phyloP scores from a whole-genome alignment of 2,329 filamentous ascomycete species.

The Diaporthe sp. region DNA sequence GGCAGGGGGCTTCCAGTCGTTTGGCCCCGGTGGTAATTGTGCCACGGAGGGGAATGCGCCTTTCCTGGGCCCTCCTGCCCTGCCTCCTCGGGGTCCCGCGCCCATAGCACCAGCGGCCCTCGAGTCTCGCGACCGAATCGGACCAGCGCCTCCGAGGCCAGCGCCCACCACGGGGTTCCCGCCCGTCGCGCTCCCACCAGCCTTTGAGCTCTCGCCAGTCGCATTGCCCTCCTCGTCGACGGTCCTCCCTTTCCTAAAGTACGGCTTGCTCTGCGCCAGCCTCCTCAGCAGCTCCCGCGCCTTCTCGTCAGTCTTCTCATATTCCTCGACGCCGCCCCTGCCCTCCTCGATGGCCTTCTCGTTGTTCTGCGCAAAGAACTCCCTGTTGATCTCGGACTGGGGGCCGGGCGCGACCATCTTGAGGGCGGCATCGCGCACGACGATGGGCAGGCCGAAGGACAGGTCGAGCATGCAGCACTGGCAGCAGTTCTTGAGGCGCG shows the following conservation, averaged over 20 bases:
- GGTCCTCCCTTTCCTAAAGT: slow-evolving; percentile 88
- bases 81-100: slow-evolving; percentile 59
- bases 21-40: slow-evolving; percentile 82
- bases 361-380: slow-evolving; percentile 98
- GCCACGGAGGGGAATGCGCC: slow-evolving; percentile 78
- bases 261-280: slow-evolving; percentile 92
- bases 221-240: slow-evolving; percentile 72
- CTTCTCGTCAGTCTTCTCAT: slow-evolving; percentile 98
- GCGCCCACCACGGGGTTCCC: slow-evolving; percentile 67
- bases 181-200: slow-evolving; percentile 53
- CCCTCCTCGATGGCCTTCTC: slow-evolving; percentile 96
- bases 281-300: slow-evolving; percentile 88
- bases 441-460: slow-evolving; percentile 94
- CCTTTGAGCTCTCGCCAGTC: slow-evolving; percentile 55
- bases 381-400: slow-evolving; percentile 91
- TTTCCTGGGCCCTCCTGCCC: slow-evolving; percentile 58
- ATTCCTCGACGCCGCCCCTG: slow-evolving; percentile 85
- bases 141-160: slow-evolving; percentile 76
- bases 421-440: slow-evolving; percentile 93
- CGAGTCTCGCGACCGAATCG: slow-evolving; percentile 81
- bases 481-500: slow-evolving; percentile 97
- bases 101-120: slow-evolving; percentile 66
- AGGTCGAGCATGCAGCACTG: slow-evolving; percentile 99
- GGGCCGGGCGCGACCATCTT: slow-evolving; percentile 98
- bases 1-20: slow-evolving; percentile 87